Evolutionary conservation across 2,329 filamentous ascomycete species (phyloP), one percentile per base, ranked within the genome.

Genomic region (Coniella lustricola): DNA sequence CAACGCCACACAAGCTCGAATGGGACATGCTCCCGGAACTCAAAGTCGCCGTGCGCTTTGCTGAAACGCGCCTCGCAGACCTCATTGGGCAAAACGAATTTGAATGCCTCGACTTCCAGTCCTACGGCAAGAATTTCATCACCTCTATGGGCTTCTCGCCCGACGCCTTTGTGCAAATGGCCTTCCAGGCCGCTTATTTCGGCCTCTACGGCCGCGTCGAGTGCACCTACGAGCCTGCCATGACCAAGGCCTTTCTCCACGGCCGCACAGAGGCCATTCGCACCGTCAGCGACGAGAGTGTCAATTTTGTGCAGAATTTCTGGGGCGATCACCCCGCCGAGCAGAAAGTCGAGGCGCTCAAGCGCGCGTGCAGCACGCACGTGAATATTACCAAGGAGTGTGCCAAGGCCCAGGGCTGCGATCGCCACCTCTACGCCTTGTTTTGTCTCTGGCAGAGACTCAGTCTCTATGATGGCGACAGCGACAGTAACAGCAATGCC

Each of bases 141-240:
- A 97, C 90, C 0, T 89, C 86, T 0, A 94, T 94, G 84, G 91
- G 91, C 7, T 94, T 97, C 67, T 97, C 91, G 0, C 91, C 93
- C 0, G 93, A 97, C 64, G 93, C 93, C 0, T 98, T 95, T 63
- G 87, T 98, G 17, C 93, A 98, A 66, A 97, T 98, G 91, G 93
- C 93, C 0, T 96, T 96, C 71, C 93, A 98, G 66, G 91, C 91
- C 4, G 91, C 93, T 1, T 97, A 98, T 71, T 98, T 96, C 61
- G 93, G 93, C 2, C 76, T 98, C 7, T 98, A 97, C 59, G 93
- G 93, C 3, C 82, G 89, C 4, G 81, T 95, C 1, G 93, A 97
- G 66, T 95, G 89, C 62, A 93, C 90, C 0, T 98, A 98, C 64
- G 93, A 98, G 67, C 93, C 93, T 7, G 91, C 93, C 36, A 97